Base-by-base conservation (phyloP, 2,329 filamentous ascomycete genomes). In the Diaporthe sp. region DNA sequence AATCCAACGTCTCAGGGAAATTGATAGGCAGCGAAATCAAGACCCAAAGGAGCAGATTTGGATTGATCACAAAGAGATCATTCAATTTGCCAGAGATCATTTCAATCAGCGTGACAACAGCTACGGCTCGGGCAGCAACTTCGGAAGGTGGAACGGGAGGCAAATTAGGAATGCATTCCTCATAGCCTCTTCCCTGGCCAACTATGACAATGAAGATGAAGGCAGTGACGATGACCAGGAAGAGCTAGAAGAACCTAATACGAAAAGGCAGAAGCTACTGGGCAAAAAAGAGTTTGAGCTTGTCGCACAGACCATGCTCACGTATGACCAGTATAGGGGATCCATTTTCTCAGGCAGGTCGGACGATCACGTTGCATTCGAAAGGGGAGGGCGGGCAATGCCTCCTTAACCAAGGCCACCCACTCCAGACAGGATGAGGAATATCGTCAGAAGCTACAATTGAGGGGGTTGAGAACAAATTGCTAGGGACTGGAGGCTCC, bases 111-210 rank as follows among this genome's bases (percentile, higher is more conserved):
- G 40, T 5, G 22, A n/a, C 13, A 57, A 33, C 19, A 45, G 13
- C 8, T 38, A 68, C 12, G 52, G 60, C 22, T 67, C 80, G 72
- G 40, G 60, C 2, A 22, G 40, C 25, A 42, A 50, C 5, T n/a
- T 50, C 15, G 81, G 80, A 78, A 58, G 61, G 22, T 83, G 81
- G 80, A 81, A 82, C 70, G 78, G 81, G 25, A 77, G 80, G 40
- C 82, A 84, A 80, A 83, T 83, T 70, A 78, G 81, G 17, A 83
- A 82, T 52, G 81, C 80, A 1, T 83, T 82, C 77, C 80, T 81
- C 74, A 81, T 82, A 70, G 79, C 81, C 25, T 47, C 71, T 4
- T 67, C 74, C 1, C 50, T 75, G 7, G 66, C 71, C 4, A 45
- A 70, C 40, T 70, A 61, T 9, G 70, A 73, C 9, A 38, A n/a